A percentile compares a stretch with the other conserved stretches of the same genome.
Evolutionary conservation across 345 rosid species (phyloP).

Genomic region (Camelina neglecta): DNA sequence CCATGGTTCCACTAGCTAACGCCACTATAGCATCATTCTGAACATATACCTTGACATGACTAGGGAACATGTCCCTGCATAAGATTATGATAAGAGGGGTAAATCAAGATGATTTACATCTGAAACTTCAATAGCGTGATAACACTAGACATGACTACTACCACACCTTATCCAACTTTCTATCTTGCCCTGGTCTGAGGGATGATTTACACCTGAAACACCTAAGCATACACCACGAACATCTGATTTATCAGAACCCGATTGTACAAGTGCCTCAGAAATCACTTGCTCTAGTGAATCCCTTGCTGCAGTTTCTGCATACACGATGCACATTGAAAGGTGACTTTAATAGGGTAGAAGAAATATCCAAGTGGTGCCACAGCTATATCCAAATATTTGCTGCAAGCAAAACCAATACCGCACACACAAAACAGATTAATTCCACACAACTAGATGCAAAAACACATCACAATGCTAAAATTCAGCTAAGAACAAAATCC

Average conservation of each 20-base stretch:
- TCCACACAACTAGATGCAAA: constrained; percentile 13
- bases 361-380: constrained; percentile 29
- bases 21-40: constrained; percentile 95
- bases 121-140: constrained; percentile 2
- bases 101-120: not conserved
- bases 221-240: constrained; percentile 91
- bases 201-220: constrained; percentile 94
- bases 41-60: constrained; percentile 74
- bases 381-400: constrained; percentile 28
- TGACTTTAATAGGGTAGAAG: constrained; percentile 25
- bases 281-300: constrained; percentile 85
- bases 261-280: constrained; percentile 72
- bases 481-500: not conserved
- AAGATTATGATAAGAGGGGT: not conserved
- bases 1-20: constrained; percentile 92
- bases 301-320: constrained; percentile 79
- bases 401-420: constrained; percentile 24
- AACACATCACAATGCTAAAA: constrained; percentile 5
- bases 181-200: constrained; percentile 79
- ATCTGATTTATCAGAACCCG: constrained; percentile 66
- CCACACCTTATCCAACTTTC: constrained; percentile 79
- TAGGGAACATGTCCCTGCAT: constrained; percentile 77
- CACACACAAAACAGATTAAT: constrained; percentile 5
- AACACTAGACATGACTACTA: constrained; percentile 14
- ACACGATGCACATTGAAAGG: constrained; percentile 27